phyloP scores from a whole-genome alignment of 202 grass and related monocot species.

The Saccharum hybrid region DNA sequence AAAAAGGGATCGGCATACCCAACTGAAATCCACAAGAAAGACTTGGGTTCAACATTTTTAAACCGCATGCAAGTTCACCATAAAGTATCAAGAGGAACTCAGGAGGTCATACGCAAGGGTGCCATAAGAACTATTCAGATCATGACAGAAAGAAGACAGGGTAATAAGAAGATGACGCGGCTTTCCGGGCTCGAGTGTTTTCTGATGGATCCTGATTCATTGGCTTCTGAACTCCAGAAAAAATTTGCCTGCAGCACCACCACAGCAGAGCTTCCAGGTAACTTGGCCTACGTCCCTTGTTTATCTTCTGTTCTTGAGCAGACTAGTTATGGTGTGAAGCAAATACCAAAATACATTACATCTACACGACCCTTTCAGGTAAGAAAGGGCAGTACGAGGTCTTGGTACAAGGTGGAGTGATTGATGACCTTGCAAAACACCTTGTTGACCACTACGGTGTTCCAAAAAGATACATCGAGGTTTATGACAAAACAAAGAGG shows the following conservation, averaged over 20 bases:
- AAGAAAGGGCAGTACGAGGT: slow-evolving; percentile 94
- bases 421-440: slow-evolving; percentile 82
- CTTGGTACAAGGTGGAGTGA: slow-evolving; percentile 90
- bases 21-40: slow-evolving; percentile 86
- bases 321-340: not conserved
- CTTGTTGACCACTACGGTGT: slow-evolving; percentile 83
- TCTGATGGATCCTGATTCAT: slow-evolving; percentile 72
- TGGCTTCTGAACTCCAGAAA: slow-evolving; percentile 93
- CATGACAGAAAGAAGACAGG: slow-evolving; percentile 94
- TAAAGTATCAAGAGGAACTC: slow-evolving; percentile 70
- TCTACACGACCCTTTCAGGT: slow-evolving; percentile 53
- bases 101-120: slow-evolving; percentile 74
- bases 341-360: not conserved
- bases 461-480: slow-evolving; percentile 93
- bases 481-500: slow-evolving; percentile 87
- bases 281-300: slow-evolving; percentile 1
- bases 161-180: slow-evolving; percentile 88
- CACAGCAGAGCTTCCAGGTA: slow-evolving; percentile 85
- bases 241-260: slow-evolving; percentile 99
- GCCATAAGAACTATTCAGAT: slow-evolving; percentile 84
- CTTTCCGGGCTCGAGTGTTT: slow-evolving; percentile 87
- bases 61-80: slow-evolving; percentile 91
- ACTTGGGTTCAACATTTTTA: slow-evolving; percentile 74
- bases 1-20: slow-evolving; percentile 87
- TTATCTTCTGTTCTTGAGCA: slow-evolving; percentile 32